Evolutionary conservation across 2,329 filamentous ascomycete species (phyloP).

Genomic region (Ascocoryne sarcoides): DNA sequence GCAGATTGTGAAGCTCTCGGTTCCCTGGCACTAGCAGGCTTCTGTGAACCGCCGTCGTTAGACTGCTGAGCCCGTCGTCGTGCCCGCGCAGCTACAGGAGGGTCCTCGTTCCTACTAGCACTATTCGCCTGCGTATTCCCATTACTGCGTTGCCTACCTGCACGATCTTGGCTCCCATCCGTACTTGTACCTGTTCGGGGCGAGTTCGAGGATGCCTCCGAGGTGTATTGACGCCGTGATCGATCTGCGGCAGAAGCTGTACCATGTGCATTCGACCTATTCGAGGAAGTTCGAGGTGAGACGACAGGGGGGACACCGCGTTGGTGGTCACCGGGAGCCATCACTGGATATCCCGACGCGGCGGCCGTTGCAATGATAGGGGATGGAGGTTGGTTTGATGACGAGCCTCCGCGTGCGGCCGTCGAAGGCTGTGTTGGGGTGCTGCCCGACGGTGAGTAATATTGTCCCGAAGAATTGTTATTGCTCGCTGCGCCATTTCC

Average conservation of each 20-base stretch:
- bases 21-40: conserved; percentile 34
- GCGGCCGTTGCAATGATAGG: conserved; percentile 30
- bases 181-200: conserved; percentile 15
- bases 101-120: conserved; percentile 24
- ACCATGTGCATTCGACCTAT: conserved; percentile 36
- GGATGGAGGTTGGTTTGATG: conserved; percentile 27
- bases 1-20: conserved; percentile 29
- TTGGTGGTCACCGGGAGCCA: conserved; percentile 39
- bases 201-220: conserved; percentile 20
- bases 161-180: conserved; percentile 20
- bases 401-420: conserved; percentile 23
- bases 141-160: conserved; percentile 29
- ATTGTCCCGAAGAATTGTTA: conserved; percentile 18
- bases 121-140: conserved; percentile 34
- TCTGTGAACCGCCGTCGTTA: conserved; percentile 34
- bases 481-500: conserved; percentile 36
- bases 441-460: conserved; percentile 22
- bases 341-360: conserved; percentile 26
- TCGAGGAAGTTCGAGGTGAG: conserved; percentile 76
- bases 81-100: conserved; percentile 31
- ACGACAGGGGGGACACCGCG: conserved; percentile 61
- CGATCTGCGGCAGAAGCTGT: conserved; percentile 27
- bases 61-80: conserved; percentile 38
- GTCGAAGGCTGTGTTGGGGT: conserved; percentile 13
- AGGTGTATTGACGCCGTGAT: conserved; percentile 16